These are phyloP conservation scores for Fusarium camptoceras DNA, from an alignment of 2,329 filamentous ascomycete genomes.

Conservation along the genomic window DNA sequence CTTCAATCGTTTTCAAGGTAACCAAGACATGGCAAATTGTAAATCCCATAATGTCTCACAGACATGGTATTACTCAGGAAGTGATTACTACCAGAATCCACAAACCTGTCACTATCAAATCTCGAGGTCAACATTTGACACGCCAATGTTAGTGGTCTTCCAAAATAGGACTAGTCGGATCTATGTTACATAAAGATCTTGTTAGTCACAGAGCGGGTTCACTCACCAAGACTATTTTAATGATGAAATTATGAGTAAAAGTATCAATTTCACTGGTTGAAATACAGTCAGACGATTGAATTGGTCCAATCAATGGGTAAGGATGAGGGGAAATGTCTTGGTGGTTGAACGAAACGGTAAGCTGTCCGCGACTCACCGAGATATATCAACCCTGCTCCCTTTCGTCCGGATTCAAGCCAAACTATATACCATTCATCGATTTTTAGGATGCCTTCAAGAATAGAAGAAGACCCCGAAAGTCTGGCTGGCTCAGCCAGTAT, in stretches of 20 bases:
- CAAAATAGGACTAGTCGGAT: background rate
- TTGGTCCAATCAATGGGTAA: accelerated
- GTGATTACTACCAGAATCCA: background rate
- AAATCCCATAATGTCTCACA: background rate
- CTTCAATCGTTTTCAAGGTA: no score
- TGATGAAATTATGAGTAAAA: slow-evolving; percentile 21
- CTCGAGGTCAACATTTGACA: accelerated
- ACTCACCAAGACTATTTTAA: background rate
- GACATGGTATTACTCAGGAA: background rate
- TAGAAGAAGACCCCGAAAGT: accelerated
- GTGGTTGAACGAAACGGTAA: accelerated
- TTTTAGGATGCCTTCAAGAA: slow-evolving; percentile 1
- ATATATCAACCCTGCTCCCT: background rate
- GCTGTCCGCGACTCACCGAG: background rate
- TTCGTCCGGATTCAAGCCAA: background rate
- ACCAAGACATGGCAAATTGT: accelerated
- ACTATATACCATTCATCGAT: accelerated
- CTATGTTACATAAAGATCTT: slow-evolving; percentile 19
- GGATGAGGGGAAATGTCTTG: background rate
- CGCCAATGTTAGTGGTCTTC: background rate
- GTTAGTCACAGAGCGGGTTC: slow-evolving; percentile 18
- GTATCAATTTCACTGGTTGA: background rate
- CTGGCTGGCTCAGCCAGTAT: background rate
- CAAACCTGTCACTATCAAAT: background rate
- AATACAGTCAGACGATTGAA: background rate